Conservation (phyloP, 805 yeast genomes). For the Naumovozyma dairenensis region DNA sequence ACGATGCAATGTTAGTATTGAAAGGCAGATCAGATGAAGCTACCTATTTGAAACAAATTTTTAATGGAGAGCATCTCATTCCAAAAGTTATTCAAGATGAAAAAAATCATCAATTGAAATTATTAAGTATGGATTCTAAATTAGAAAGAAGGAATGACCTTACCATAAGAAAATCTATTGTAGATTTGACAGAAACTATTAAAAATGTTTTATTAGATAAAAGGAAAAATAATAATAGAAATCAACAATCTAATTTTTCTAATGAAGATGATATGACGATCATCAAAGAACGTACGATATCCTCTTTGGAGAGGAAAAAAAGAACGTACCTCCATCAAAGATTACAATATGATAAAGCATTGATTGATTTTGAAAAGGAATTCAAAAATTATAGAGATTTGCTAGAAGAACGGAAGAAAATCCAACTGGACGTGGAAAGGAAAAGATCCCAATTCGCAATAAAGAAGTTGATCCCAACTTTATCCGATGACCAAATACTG, state of each 20-base stretch:
- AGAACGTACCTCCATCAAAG: constrained; percentile 12
- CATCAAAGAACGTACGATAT: constrained; percentile 20
- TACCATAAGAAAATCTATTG: constrained; percentile 13
- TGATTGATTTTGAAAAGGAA: constrained; percentile 27
- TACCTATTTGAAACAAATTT: constrained; percentile 25
- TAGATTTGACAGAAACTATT: constrained; percentile 23
- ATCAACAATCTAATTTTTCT: neutral
- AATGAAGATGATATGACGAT: constrained; percentile 21
- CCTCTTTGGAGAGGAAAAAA: constrained; percentile 20
- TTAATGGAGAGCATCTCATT: constrained; percentile 30
- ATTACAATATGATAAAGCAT: constrained; percentile 21
- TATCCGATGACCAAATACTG: constrained; percentile 17
- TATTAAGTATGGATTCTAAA: constrained; percentile 16
- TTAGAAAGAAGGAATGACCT: constrained; percentile 1
- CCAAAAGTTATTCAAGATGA: constrained; percentile 23
- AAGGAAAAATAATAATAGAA: constrained; percentile 3
- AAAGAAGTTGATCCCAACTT: constrained; percentile 20
- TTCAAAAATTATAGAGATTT: constrained; percentile 37
- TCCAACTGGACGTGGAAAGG: constrained; percentile 27
- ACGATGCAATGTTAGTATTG: constrained; percentile 8
- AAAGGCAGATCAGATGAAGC: constrained; percentile 21
- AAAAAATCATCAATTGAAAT: constrained; percentile 17
- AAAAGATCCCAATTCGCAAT: constrained; percentile 7
- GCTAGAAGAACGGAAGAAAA: constrained; percentile 34
- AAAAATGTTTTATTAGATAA: constrained; percentile 15